A percentile compares a stretch with the other conserved stretches of the same genome.
Evolutionary conservation across 352 stramenopile species (phyloP).

Genomic region (Globisporangium polare): DNA sequence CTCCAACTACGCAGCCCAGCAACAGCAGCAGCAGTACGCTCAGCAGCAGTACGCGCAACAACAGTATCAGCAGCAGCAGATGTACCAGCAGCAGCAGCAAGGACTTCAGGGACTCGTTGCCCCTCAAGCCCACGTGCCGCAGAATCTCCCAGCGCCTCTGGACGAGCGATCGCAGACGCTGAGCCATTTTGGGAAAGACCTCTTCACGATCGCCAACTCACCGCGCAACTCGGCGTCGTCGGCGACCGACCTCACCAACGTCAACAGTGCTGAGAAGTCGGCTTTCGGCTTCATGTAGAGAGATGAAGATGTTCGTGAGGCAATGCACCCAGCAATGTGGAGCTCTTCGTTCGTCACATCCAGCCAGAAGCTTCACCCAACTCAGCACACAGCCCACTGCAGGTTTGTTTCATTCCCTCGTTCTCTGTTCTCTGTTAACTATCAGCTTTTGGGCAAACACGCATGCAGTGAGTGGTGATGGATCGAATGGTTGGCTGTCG

Average conservation of each 20-base stretch:
- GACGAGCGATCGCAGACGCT: slow-evolving; percentile 66
- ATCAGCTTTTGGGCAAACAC: background rate
- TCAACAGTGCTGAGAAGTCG: slow-evolving; percentile 42
- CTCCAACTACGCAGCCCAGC: slow-evolving; percentile 20
- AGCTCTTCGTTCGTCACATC: background rate
- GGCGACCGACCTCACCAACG: slow-evolving; percentile 6
- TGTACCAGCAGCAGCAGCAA: slow-evolving; percentile 21
- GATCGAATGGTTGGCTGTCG: background rate
- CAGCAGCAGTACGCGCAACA: slow-evolving; percentile 17
- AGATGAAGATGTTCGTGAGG: background rate
- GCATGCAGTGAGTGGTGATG: background rate
- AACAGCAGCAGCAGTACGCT: slow-evolving; percentile 21
- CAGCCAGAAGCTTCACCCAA: no score
- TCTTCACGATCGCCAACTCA: slow-evolving; percentile 85
- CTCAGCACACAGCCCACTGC: background rate
- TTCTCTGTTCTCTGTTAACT: slow-evolving; percentile 1
- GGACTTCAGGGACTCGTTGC: background rate
- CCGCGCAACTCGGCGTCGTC: slow-evolving; percentile 34
- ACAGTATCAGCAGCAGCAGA: slow-evolving; percentile 15
- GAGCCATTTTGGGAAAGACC: slow-evolving; percentile 79
- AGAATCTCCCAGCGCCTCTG: slow-evolving; percentile 22
- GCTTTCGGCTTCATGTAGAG: slow-evolving; percentile 89
- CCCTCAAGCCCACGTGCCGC: slow-evolving; percentile 13
- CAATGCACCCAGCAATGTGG: background rate
- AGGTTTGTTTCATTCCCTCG: background rate